Evolutionary conservation across 2,329 filamentous ascomycete genomes (phyloP), one percentile per base, ranked within the genome.

Genomic region (Fusarium camptoceras): DNA sequence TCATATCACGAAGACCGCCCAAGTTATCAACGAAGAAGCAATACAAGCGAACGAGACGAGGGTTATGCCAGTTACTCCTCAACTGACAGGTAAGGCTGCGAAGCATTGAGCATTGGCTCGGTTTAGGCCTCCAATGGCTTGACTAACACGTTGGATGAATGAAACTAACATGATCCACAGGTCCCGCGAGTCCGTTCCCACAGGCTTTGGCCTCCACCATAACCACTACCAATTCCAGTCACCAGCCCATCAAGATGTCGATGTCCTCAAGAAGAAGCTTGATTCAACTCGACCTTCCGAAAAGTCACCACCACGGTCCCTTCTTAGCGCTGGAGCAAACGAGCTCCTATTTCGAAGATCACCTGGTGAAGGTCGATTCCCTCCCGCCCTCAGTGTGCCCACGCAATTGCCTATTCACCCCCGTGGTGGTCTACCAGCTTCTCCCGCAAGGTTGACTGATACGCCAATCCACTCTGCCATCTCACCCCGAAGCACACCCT

Each of bases 231-330:
- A 85, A 59, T 85, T 86, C 66, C 80, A 80, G 49, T 81, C 82
- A 6, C 80, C 81, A 54, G 81, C 83, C 71, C 79, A 85, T 46
- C 78, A 84, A 16, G 83, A 88, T 55, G 84, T 85, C 63, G 83
- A 81, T 62, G 82, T 79, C 54, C 82, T 88, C 74, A 83, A 87
- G 63, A 86, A 85, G 76, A 89, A 86, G 77, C 79, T 89, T n/a
- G 83, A 88, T 60, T 81, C 83, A 2, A 77, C 82, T 39, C 80
- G 83, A 39, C 80, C 78, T 1, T 72, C 83, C n/a, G 83, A 85
- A 59, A 84, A 81, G 18, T 82, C 83, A 11, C 81, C 84, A 3
- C 81, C 84, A 24, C 81, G 81, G 50, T 83, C 84, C 12, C 78
- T 80, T 6, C 77, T 86, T 8, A 83, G 81, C 59, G 76, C 81